Base-by-base conservation (phyloP, 140 eudicot species). In the Flaveria floridana region DNA sequence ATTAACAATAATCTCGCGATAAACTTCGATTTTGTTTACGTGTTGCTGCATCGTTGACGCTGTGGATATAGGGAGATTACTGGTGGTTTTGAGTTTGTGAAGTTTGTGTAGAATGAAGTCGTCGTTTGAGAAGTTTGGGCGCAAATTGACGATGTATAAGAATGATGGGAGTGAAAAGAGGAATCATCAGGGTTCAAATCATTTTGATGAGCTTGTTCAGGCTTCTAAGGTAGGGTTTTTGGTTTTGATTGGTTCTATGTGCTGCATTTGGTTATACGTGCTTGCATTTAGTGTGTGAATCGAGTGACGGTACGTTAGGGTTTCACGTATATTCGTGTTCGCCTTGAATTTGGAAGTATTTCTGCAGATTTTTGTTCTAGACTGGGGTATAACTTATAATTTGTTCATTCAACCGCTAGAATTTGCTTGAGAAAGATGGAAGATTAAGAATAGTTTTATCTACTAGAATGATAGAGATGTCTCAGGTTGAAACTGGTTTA, bases 221-320 rank as follows among this genome's bases (percentile, higher is more conserved):
- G 98, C 93, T 74, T 84, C 98, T 7, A 87, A 89, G 98, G 98
- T 89, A 41, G 44, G 73, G 57, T 5, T 39, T 84, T 30, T 56
- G 3, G 23, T 50, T 63, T 46, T 21, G 16, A 25, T 64, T 30
- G 52, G 4, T 55, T 53, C 2, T 14, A 10, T 34, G 18, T 37
- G 65, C 12, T 52, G 39, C 30, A 19, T 23, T 12, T 48, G 78
- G 12, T 75, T 28, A 9, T 39, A 0, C 15, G 6, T 56, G 26
- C 53, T 50, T 52, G 51, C 46, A 59, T 44, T 55, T 1, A 4
- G 9, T 65, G 83, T 73, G 53, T 23, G 16, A 28, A 66, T 80
- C 10, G 5, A 66, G 66, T 67, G 19, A 66, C 15, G 23, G 46
- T 73, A 3, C 55, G 13, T 80, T 67, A 74, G 79, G 79, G 75